Evolutionary conservation across 2,329 filamentous ascomycete species (phyloP).

Genomic region (Fusarium chaquense): DNA sequence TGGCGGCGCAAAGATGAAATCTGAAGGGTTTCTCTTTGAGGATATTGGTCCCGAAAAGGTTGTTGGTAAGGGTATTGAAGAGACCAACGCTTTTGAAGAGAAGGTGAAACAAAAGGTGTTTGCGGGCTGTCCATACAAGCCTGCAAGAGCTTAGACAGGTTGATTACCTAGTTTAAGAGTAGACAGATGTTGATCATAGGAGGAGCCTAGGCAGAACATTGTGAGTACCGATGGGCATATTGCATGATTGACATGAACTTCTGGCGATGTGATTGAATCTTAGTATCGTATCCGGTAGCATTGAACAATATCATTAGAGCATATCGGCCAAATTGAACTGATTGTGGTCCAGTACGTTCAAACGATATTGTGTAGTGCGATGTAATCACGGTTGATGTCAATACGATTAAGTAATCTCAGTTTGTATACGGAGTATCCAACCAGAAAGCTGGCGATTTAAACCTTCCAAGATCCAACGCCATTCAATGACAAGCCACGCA

Average conservation of each 20-base stretch:
- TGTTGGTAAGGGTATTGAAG: slow-evolving; percentile 64
- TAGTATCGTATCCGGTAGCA: neutral
- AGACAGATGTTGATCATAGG: too few species aligned
- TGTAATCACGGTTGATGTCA: neutral
- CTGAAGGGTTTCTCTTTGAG: slow-evolving; percentile 65
- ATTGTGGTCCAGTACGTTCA: neutral
- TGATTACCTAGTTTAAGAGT: neutral
- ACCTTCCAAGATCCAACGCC: neutral
- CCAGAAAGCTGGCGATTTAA: neutral
- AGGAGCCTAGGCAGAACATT: neutral
- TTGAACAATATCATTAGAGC: neutral
- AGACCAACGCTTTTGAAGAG: slow-evolving; percentile 49
- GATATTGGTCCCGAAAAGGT: slow-evolving; percentile 72
- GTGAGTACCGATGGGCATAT: too few species aligned
- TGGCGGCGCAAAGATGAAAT: slow-evolving; percentile 53
- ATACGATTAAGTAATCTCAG: neutral
- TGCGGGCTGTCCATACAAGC: slow-evolving; percentile 60
- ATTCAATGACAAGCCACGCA: neutral
- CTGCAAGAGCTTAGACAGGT: neutral
- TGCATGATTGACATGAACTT: neutral
- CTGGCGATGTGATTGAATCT: neutral
- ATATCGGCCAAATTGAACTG: too few species aligned
- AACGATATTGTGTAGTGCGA: neutral
- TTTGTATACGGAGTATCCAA: neutral
- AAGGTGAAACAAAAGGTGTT: slow-evolving; percentile 51